These are phyloP conservation scores for Boletus insuetus DNA, from an alignment of 768 basidiomycete genomes.

Conservation along the genomic window DNA sequence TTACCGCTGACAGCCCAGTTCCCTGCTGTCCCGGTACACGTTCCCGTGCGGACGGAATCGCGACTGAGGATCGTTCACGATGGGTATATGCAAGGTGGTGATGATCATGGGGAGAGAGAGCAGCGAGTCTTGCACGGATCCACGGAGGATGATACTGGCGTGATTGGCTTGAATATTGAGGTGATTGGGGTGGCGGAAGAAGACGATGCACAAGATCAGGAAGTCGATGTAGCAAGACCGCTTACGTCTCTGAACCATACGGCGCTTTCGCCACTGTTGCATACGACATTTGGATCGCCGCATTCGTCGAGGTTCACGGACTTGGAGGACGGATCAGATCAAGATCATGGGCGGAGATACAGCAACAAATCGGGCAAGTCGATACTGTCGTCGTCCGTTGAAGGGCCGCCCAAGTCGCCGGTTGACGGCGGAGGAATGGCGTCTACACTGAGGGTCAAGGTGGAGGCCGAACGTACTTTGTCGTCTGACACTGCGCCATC, in stretches of 20 bases:
- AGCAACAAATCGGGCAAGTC: constrained; percentile 19
- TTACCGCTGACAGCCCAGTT: constrained; percentile 31
- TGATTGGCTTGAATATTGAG: constrained; percentile 11
- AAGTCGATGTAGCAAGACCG: constrained; percentile 3
- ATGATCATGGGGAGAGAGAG: constrained; percentile 20
- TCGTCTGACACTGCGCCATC: neutral
- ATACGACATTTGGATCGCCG: constrained; percentile 43
- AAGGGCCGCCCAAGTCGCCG: constrained; percentile 12
- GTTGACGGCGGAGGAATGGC: constrained; percentile 14
- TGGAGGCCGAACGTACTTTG: constrained; percentile 11
- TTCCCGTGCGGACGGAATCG: constrained; percentile 32
- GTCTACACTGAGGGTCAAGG: constrained; percentile 16
- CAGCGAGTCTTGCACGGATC: constrained; percentile 21
- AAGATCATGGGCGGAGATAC: constrained; percentile 15
- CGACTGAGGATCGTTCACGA: constrained; percentile 30
- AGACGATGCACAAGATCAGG: constrained; percentile 9
- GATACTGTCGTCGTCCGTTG: constrained; percentile 13
- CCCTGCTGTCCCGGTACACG: constrained; percentile 30
- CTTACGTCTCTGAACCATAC: constrained; percentile 3
- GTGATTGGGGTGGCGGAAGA: constrained; percentile 11
- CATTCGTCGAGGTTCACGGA: constrained; percentile 32
- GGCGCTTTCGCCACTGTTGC: constrained; percentile 37
- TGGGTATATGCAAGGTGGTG: constrained; percentile 16
- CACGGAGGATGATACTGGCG: neutral
- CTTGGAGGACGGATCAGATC: constrained; percentile 28